Evolutionary conservation across 139 green algal genomes (phyloP), one percentile per base, ranked within the genome.

Genomic region (Tetradesmus lagerheimii): DNA sequence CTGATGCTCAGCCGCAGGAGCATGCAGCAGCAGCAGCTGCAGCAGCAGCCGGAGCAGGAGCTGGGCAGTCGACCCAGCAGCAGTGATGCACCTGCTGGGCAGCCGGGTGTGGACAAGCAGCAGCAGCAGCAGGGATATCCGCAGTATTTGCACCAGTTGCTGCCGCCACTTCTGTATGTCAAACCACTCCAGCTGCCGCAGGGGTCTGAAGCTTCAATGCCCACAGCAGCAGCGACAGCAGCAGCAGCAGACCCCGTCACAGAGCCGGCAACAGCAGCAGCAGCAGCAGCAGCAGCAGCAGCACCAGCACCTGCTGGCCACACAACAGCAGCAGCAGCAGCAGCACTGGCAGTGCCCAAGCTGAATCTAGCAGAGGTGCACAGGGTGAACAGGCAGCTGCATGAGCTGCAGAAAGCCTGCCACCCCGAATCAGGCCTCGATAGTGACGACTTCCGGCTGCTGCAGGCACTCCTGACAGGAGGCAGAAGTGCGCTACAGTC

Each of bases 231-330:
- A 34, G 20, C 80, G 53, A 50, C 80, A 77, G n/a, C 50, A 34
- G 20, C 80, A 77, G 80, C 80, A 77, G n/a, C 50, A 76, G 50
- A 4, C 14, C 43, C 38, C 27, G 25, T 4, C 50, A 64, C 50
- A 64, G 18, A 64, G 11, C 45, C 45, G 14, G 45, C 45, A 57
- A 12, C 45, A 57, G 45, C 45, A 53, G 80, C 47, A 34, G 20
- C 78, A 85, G 79, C 43, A 86, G 31, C 80, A 85, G 45, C 11
- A 74, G 37, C 34, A 45, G 80, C 27, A 85, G 45, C 45, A 43
- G 45, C 11, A 47, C 43, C 18, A 6, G n/a, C 14, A 3, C 14
- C 39, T 64, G 18, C 38, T 37, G 41, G 8, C 25, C 31, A 15
- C 34, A 25, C 67, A 37, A 39, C 67, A 6, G 27, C 43, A 53